Base-by-base conservation (phyloP, 2,329 filamentous ascomycete genomes). In the Xylaria hypoxylon region DNA sequence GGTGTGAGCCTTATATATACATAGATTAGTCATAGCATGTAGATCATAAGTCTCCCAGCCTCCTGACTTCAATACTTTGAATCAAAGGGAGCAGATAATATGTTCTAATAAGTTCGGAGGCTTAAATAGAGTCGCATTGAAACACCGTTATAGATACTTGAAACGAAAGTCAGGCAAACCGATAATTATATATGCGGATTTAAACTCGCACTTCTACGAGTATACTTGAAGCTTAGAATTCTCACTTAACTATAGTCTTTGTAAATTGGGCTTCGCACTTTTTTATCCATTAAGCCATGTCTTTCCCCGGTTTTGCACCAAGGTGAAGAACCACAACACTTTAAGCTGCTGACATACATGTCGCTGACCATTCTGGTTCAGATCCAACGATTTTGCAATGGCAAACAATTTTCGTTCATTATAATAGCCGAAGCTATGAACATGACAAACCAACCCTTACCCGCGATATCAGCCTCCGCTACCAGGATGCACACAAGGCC, bases 281-380 rank as follows among this genome's bases (percentile, higher is more conserved):
- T 57, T 57, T 4, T 60, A 44, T 51, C 60, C 38, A 64, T 67
- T 64, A 67, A 60, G 6, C 38, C 38, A 17, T 26, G 13, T 13
- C 33, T 47, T 38, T 31, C 28, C 24, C 26, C 13, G 5, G 19
- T 19, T n/a, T 24, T n/a, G 22, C 48, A 17, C 8, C 17, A 2
- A 33, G 19, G 42, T 6, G 35, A 40, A 64, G 35, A 48, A 38
- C 2, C 26, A 22, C 26, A 15, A 35, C 11, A 31, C 13, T 47
- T 15, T 22, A 57, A 42, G 6, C 19, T 51, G 15, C 44, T 58
- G 24, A 51, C 42, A 62, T 38, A 42, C 45, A 40, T 53, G 35
- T 38, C 47, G 17, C 31, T 51, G 28, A 33, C 28, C 28, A 24
- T 52, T 51, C 15, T 26, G 38, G 26, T 40, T 22, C 47, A 40